Conservation (phyloP, 805 yeast species). For the Wickerhamiella siamensis region DNA sequence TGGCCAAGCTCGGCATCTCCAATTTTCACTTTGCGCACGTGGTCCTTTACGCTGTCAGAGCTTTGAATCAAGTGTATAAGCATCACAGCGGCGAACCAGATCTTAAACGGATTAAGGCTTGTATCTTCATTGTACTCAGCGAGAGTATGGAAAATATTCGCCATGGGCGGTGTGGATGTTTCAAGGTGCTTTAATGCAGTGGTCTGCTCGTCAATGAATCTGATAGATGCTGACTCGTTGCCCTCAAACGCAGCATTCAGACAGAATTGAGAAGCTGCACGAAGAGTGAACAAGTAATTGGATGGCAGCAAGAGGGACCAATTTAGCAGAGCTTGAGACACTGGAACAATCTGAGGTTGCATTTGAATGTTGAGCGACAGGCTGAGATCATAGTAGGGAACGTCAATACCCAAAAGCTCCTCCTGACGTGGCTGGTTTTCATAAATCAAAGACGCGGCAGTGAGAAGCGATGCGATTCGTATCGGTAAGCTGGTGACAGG, state of each 20-base stretch:
- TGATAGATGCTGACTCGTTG: constrained; percentile 44
- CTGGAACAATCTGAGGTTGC: constrained; percentile 40
- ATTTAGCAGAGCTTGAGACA: constrained; percentile 54
- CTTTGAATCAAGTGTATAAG: constrained; percentile 45
- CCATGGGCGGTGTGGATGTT: constrained; percentile 17
- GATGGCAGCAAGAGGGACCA: constrained; percentile 76
- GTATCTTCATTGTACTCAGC: constrained; percentile 62
- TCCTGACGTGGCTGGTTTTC: constrained; percentile 54
- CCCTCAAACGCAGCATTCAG: constrained; percentile 54
- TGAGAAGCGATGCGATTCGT: constrained; percentile 52
- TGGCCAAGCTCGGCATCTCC: constrained; percentile 45
- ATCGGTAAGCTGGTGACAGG: constrained; percentile 48
- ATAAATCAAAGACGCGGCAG: constrained; percentile 64
- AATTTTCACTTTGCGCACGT: constrained; percentile 30
- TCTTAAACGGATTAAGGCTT: constrained; percentile 68
- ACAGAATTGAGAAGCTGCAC: constrained; percentile 57
- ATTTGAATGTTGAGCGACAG: constrained; percentile 27
- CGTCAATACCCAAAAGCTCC: constrained; percentile 68
- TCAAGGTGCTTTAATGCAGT: constrained; percentile 26
- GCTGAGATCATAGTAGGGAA: constrained; percentile 78
- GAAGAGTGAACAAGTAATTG: constrained; percentile 67
- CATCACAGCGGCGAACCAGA: constrained; percentile 69
- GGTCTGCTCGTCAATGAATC: constrained; percentile 57
- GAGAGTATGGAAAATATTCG: constrained; percentile 55
- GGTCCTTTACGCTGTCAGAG: constrained; percentile 17